These are phyloP conservation scores for Rhizoclosmatium globosum DNA, from an alignment of 192 early-diverging fungal species.

Conservation along the genomic window DNA sequence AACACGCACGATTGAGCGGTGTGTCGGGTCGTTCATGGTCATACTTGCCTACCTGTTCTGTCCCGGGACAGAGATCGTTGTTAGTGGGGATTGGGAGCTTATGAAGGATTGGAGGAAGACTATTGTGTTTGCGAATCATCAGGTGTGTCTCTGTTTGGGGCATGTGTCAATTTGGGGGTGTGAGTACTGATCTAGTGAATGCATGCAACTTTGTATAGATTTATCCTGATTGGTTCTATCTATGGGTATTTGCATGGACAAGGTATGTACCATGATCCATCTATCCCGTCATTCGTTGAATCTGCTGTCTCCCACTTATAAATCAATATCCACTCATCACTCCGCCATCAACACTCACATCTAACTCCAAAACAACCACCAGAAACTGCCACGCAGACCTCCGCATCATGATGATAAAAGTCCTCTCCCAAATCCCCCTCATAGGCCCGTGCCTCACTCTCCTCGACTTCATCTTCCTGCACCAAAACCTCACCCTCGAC, in stretches of 20 bases:
- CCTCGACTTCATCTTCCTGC: slow-evolving; percentile 93
- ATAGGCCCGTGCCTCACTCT: slow-evolving; percentile 87
- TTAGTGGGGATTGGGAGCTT: slow-evolving; percentile 57
- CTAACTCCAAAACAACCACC: slow-evolving; percentile 47
- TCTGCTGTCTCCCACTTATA: slow-evolving; percentile 6
- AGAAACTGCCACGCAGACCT: slow-evolving; percentile 79
- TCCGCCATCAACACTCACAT: slow-evolving; percentile 22
- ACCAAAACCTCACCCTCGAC: slow-evolving; percentile 84
- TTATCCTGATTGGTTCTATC: slow-evolving; percentile 64
- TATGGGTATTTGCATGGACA: slow-evolving; percentile 57
- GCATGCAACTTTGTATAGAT: not conserved
- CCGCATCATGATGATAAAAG: slow-evolving; percentile 90
- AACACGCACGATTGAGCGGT: slow-evolving; percentile 47
- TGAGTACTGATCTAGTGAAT: not conserved
- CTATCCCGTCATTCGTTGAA: not conserved
- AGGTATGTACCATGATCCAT: not conserved
- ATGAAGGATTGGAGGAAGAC: slow-evolving; percentile 30
- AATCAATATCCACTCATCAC: too few relatives aligned
- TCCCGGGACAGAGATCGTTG: slow-evolving; percentile 46
- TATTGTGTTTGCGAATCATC: slow-evolving; percentile 60
- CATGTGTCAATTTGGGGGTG: not conserved
- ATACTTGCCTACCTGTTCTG: slow-evolving; percentile 45
- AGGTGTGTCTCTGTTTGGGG: slow-evolving; percentile 30
- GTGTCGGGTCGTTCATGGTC: slow-evolving; percentile 50
- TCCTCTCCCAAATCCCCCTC: slow-evolving; percentile 82